phyloP scores from a whole-genome alignment of 2,329 filamentous ascomycete genomes.

The Celoporthe dispersa region DNA sequence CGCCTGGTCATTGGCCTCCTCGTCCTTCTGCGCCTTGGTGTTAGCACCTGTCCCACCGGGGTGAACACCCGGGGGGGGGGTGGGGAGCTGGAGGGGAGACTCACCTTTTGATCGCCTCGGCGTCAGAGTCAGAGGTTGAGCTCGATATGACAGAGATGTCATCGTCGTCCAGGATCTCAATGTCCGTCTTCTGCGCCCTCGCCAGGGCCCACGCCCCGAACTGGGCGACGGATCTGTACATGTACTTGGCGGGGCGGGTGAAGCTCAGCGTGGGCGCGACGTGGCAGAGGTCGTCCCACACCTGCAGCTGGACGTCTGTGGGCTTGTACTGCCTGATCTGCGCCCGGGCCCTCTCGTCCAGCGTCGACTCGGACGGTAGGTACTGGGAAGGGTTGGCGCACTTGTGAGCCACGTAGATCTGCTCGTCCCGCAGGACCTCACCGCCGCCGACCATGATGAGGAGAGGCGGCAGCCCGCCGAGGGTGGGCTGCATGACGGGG shows the following conservation, averaged over 20 bases:
- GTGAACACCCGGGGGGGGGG: no score
- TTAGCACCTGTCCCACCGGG: background rate
- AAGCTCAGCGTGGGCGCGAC: conserved; percentile 93
- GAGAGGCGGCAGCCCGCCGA: conserved; percentile 87
- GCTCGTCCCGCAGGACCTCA: conserved; percentile 89
- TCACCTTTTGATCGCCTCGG: conserved; percentile 33
- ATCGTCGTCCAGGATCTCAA: conserved; percentile 83
- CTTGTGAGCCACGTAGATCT: conserved; percentile 94
- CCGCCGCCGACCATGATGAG: conserved; percentile 86
- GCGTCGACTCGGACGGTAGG: conserved; percentile 65
- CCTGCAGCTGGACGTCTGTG: conserved; percentile 90
- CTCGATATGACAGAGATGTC: conserved; percentile 73
- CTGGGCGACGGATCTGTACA: conserved; percentile 91
- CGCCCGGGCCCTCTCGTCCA: conserved; percentile 66
- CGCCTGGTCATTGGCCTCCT: conserved; percentile 33
- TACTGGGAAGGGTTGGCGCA: conserved; percentile 83
- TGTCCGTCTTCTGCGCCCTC: conserved; percentile 75
- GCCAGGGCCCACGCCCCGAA: conserved; percentile 93
- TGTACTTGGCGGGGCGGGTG: conserved; percentile 92
- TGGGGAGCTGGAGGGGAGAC: background rate
- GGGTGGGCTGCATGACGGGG: conserved; percentile 81
- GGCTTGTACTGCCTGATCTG: conserved; percentile 71
- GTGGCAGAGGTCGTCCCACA: conserved; percentile 96
- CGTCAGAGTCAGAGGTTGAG: conserved; percentile 49
- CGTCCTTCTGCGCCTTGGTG: conserved; percentile 18